Conservation (phyloP, 2,329 filamentous ascomycete genomes). For the Neopestalotiopsis sp. region DNA sequence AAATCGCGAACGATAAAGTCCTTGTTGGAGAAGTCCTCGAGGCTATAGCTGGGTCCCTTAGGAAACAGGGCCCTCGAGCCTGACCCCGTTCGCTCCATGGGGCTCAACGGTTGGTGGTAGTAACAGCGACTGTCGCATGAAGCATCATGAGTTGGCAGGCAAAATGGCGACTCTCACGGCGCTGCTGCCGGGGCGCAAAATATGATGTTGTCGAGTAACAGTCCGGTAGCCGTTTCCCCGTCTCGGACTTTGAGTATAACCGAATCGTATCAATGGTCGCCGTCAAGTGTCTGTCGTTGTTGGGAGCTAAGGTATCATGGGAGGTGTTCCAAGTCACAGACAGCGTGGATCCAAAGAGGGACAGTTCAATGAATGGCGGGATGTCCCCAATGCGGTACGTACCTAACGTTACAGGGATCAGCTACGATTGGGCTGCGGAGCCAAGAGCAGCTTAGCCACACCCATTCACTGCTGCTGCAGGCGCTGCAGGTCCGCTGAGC, state of each 20-base stretch:
- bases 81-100: constrained; percentile 49
- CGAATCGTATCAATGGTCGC: not conserved
- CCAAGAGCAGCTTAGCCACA: constrained; percentile 14
- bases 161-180: not conserved
- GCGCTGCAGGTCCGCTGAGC: constrained; percentile 3
- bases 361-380: constrained; percentile 2
- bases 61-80: constrained; percentile 74
- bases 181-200: not conserved
- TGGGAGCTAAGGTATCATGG: not conserved
- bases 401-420: not conserved
- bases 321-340: not conserved
- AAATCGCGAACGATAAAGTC: constrained; percentile 99
- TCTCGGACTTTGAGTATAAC: not conserved
- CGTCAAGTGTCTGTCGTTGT: not conserved
- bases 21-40: constrained; percentile 86
- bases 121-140: constrained; percentile 28
- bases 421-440: not conserved
- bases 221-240: not conserved
- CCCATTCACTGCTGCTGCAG: not conserved
- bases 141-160: constrained; percentile 8
- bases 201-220: not conserved
- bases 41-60: constrained; percentile 80
- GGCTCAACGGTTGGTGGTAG: constrained; percentile 28
- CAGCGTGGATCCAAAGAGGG: not conserved
- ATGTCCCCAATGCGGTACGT: not conserved